Percentiles rank a stretch among this genome's conserved stretches.
Evolutionary conservation across 805 yeast species (phyloP).

Genomic region (Cyberlindnera mycetangii): DNA sequence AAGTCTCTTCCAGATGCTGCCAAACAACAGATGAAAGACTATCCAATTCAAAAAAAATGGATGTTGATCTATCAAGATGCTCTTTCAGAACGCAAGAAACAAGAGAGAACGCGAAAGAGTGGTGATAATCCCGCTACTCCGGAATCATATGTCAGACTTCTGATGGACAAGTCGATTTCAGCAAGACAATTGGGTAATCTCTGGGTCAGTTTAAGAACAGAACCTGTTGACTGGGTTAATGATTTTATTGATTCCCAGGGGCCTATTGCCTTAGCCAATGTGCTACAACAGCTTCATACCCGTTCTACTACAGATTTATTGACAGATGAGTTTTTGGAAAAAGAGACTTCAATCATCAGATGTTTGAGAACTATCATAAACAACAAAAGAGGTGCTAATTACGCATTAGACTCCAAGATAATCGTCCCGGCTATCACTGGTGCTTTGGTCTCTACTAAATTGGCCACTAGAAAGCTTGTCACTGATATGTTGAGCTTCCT

Average conservation of each 20-base stretch:
- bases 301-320: slow-evolving; percentile 28
- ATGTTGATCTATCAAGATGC: slow-evolving; percentile 85
- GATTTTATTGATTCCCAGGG: slow-evolving; percentile 80
- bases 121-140: slow-evolving; percentile 43
- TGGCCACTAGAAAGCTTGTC: slow-evolving; percentile 73
- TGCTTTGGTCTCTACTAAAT: slow-evolving; percentile 69
- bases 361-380: slow-evolving; percentile 76
- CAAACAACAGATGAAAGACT: slow-evolving; percentile 70
- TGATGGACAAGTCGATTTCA: slow-evolving; percentile 68
- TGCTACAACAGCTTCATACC: slow-evolving; percentile 50
- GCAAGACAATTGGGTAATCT: slow-evolving; percentile 73
- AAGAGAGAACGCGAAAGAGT: slow-evolving; percentile 33
- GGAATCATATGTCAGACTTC: slow-evolving; percentile 68
- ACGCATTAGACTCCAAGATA: slow-evolving; percentile 43
- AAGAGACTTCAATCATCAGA: slow-evolving; percentile 72
- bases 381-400: slow-evolving; percentile 57
- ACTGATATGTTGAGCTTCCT: slow-evolving; percentile 70
- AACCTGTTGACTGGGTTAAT: slow-evolving; percentile 79
- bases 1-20: slow-evolving; percentile 67
- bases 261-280: slow-evolving; percentile 68
- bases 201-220: slow-evolving; percentile 91
- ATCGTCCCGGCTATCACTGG: slow-evolving; percentile 63
- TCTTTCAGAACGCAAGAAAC: slow-evolving; percentile 67
- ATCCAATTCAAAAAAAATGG: slow-evolving; percentile 82
- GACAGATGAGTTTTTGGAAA: slow-evolving; percentile 50